These are phyloP conservation scores for Leccinum solheimii DNA, from an alignment of 1,284 basidiomycete genomes.

Conservation along the genomic window DNA sequence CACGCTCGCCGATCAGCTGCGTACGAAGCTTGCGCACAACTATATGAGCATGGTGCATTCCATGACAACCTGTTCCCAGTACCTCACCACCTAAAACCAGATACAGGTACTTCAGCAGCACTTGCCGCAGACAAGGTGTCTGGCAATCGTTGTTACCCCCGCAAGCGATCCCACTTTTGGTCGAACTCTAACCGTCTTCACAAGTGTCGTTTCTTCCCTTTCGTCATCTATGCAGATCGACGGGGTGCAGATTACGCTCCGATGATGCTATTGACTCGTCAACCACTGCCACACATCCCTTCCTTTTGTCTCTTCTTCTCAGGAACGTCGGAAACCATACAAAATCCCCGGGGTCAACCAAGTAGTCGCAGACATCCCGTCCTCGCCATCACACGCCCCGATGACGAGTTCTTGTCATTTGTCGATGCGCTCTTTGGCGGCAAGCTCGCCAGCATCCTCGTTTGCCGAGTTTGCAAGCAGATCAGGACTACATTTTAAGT, in stretches of 20 bases:
- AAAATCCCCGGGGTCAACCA: slow-evolving; percentile 36
- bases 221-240: slow-evolving; percentile 46
- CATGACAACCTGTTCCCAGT: slow-evolving; percentile 52
- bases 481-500: slow-evolving; percentile 38
- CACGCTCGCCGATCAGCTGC: slow-evolving; percentile 61
- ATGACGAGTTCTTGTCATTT: slow-evolving; percentile 66
- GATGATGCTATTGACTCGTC: slow-evolving; percentile 62
- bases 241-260: slow-evolving; percentile 47
- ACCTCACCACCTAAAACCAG: slow-evolving; percentile 10
- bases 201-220: slow-evolving; percentile 50
- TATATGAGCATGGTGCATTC: slow-evolving; percentile 52
- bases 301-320: slow-evolving; percentile 60
- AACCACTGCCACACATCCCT: slow-evolving; percentile 58
- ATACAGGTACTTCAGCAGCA: slow-evolving; percentile 11
- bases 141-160: slow-evolving; percentile 54
- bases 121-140: slow-evolving; percentile 32
- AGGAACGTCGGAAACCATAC: slow-evolving; percentile 44
- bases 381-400: slow-evolving; percentile 25
- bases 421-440: slow-evolving; percentile 91
- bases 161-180: slow-evolving; percentile 67
- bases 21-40: slow-evolving; percentile 51
- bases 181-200: slow-evolving; percentile 37
- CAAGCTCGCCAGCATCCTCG: slow-evolving; percentile 82
- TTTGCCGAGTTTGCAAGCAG: slow-evolving; percentile 90
- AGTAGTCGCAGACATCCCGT: slow-evolving; percentile 1